Evolutionary conservation across 108 stramenopile genomes (phyloP).

Genomic region (Epipyxis sp.): DNA sequence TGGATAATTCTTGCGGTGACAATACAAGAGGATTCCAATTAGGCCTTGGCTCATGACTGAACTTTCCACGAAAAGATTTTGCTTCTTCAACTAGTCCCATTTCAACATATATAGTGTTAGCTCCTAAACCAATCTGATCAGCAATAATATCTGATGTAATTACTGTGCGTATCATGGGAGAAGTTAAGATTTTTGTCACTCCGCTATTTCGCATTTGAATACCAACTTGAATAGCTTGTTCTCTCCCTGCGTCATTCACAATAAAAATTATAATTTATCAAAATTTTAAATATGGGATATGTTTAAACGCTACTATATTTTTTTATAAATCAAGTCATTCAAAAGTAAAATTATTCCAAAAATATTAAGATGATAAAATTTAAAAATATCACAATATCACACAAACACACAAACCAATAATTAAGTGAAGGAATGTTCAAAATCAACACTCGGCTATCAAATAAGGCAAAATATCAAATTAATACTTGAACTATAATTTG

Average conservation of each 20-base stretch:
- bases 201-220: not conserved
- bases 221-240: not conserved
- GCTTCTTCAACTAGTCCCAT: slow-evolving; percentile 26
- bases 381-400: too few species aligned
- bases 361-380: too few species aligned
- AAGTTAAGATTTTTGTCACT: slow-evolving; percentile 1
- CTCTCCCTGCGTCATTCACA: not conserved
- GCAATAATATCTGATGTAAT: slow-evolving; percentile 14
- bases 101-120: slow-evolving; percentile 15
- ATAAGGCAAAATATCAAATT: too few species aligned
- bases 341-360: too few species aligned
- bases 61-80: slow-evolving; percentile 33
- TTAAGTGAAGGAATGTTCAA: too few species aligned
- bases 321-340: too few species aligned
- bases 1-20: not conserved
- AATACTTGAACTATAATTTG: too few species aligned
- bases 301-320: too few species aligned
- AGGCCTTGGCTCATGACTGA: slow-evolving; percentile 17
- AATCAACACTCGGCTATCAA: too few species aligned
- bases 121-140: slow-evolving; percentile 16
- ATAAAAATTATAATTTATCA: not conserved
- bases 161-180: slow-evolving; percentile 19
- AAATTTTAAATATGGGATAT: not conserved
- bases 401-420: too few species aligned
- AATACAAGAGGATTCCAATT: slow-evolving; percentile 23